These are phyloP conservation scores for Echria macrotheca DNA, from an alignment of 495 filamentous ascomycete species.

Conservation along the genomic window DNA sequence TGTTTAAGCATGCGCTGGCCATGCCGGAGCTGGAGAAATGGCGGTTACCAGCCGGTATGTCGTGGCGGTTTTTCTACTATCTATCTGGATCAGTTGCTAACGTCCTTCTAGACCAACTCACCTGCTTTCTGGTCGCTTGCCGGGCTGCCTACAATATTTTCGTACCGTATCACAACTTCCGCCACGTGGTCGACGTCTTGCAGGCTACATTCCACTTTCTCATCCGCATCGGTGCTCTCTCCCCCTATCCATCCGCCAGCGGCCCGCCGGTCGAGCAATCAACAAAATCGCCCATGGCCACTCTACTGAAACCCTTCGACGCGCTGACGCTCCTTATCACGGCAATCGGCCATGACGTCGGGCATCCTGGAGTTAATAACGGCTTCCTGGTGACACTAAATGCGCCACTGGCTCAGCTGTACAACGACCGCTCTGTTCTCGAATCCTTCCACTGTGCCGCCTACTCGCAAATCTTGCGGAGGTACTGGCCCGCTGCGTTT, in stretches of 20 bases:
- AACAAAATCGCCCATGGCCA: slow-evolving; percentile 60
- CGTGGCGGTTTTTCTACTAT: too few species aligned
- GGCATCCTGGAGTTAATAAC: slow-evolving; percentile 97
- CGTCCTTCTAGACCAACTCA: slow-evolving; percentile 53
- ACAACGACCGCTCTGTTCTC: slow-evolving; percentile 94
- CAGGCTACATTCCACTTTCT: slow-evolving; percentile 92
- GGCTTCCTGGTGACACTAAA: slow-evolving; percentile 90
- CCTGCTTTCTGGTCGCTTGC: slow-evolving; percentile 74
- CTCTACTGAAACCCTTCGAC: slow-evolving; percentile 75
- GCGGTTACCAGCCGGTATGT: slow-evolving; percentile 67
- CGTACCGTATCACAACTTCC: slow-evolving; percentile 98
- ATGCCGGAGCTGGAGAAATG: slow-evolving; percentile 77
- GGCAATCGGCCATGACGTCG: slow-evolving; percentile 95
- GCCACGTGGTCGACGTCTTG: slow-evolving; percentile 91
- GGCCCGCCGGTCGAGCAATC: slow-evolving; percentile 14
- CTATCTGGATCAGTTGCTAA: too few species aligned
- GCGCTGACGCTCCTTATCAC: slow-evolving; percentile 84
- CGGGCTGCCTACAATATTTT: slow-evolving; percentile 87
- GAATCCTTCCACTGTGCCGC: slow-evolving; percentile 98
- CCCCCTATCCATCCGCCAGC: slow-evolving; percentile 50
- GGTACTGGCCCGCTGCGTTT: slow-evolving; percentile 84
- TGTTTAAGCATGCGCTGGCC: slow-evolving; percentile 82
- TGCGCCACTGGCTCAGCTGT: slow-evolving; percentile 91
- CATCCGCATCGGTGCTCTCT: slow-evolving; percentile 72
- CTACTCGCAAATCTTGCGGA: slow-evolving; percentile 90